A percentile compares a stretch with the other conserved stretches of the same genome.
phyloP scores from a whole-genome alignment of 2,329 filamentous ascomycete species.

The Ceratocystis alfenasii region DNA sequence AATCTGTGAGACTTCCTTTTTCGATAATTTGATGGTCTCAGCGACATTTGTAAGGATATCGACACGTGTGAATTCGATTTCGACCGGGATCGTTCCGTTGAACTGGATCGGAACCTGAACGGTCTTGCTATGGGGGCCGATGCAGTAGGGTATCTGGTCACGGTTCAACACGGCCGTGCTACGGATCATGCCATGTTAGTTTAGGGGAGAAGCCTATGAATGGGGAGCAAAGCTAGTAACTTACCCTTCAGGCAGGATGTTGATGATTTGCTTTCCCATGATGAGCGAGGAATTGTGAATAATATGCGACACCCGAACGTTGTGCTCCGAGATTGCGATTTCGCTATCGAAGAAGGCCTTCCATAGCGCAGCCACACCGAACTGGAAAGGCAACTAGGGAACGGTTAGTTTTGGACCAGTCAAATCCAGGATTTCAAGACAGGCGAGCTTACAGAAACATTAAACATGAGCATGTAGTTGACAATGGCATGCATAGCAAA shows the following conservation, averaged over 20 bases:
- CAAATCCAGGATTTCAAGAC: constrained; percentile 2
- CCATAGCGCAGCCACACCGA: constrained; percentile 58
- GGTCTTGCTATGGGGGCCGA: constrained; percentile 51
- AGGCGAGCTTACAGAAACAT: constrained; percentile 54
- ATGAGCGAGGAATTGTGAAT: constrained; percentile 89
- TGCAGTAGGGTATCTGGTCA: constrained; percentile 65
- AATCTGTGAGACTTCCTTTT: constrained; percentile 62
- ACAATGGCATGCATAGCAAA: constrained; percentile 60
- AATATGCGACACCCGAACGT: constrained; percentile 77
- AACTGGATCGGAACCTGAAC: constrained; percentile 73
- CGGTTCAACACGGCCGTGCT: constrained; percentile 82
- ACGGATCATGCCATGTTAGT: constrained; percentile 15
- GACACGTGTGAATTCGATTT: constrained; percentile 77
- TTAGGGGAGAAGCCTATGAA: constrained; percentile 25
- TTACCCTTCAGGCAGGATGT: constrained; percentile 87
- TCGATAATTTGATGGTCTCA: constrained; percentile 65
- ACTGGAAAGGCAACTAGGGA: constrained; percentile 54
- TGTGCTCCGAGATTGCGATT: constrained; percentile 81
- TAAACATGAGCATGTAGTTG: constrained; percentile 87
- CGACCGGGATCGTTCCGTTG: constrained; percentile 81
- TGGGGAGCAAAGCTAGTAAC: constrained; percentile 13
- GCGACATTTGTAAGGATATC: constrained; percentile 72
- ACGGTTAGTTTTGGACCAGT: not conserved
- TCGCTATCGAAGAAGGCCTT: constrained; percentile 88
- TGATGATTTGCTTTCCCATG: constrained; percentile 90